Evolutionary conservation across 78 protist species (phyloP), one percentile per base, ranked within the genome.

Genomic region (Dictyostelium brefeldianum): DNA sequence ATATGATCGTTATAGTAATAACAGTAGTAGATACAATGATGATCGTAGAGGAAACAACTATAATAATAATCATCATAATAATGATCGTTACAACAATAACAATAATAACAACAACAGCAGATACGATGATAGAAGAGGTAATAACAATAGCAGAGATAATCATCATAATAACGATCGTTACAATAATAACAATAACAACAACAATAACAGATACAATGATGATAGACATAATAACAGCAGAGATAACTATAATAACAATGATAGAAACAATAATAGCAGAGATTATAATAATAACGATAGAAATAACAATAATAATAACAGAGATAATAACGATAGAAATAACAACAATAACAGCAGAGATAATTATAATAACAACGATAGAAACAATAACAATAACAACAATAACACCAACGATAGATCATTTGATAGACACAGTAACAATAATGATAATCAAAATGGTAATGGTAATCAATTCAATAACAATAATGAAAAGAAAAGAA

Each of bases 401-500:
- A 46, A 70, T 29, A 77, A 27, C 5, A 51, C 17, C 15, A 77
- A 36, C 12, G 53, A 12, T 53, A 77, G 82, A 77, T 27, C 51
- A 3, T 20, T 25, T 2, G 53, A 56, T 36, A 74, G 80, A 74
- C 25, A 29, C 18, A 57, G 29, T 18, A 57, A 29, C 18, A 57
- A 27, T 18, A 57, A n/a, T 57, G 22, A 57, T 7, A 17, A 54
- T 54, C 12, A 25, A 18, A 18, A 18, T 56, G n/a, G 7, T 22
- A 56, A 56, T 56, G n/a, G n/a, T 56, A 54, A 18, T 14, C 27
- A 56, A 20, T 22, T 18, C 6, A 56, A 22, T 18, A 56, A 56
- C n/a, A 56, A 15, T 70, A 70, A 41, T 41, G 78, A 70, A 27
- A 77, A 27, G 20, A 51, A 51, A 17, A 77, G 50, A 50, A 77